Evolutionary conservation across 495 filamentous ascomycete genomes (phyloP).

Genomic region (Neurospora tetraspora): DNA sequence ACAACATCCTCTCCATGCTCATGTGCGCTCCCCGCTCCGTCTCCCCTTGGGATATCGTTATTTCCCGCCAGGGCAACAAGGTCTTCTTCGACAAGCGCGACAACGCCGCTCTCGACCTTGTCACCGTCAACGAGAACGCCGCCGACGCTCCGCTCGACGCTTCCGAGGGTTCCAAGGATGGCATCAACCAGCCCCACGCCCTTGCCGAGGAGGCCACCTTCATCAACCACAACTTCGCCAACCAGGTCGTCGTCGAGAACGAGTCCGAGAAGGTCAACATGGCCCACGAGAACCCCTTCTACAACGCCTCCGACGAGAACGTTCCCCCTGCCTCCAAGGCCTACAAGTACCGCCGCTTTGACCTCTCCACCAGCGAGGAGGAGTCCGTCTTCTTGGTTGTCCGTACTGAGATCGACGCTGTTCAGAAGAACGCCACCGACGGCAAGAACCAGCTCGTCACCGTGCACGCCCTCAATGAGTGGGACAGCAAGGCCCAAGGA

Average conservation of each 20-base stretch:
- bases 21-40: constrained; percentile 95
- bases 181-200: constrained; percentile 82
- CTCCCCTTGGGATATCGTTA: constrained; percentile 96
- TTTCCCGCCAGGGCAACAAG: constrained; percentile 83
- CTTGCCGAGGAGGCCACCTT: constrained; percentile 94
- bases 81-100: constrained; percentile 98
- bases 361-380: constrained; percentile 85
- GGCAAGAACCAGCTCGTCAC: constrained; percentile 83
- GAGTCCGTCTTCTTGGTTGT: constrained; percentile 87
- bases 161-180: constrained; percentile 85
- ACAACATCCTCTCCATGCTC: constrained; percentile 95
- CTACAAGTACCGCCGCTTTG: constrained; percentile 96
- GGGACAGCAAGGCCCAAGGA: constrained; percentile 93
- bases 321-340: constrained; percentile 90
- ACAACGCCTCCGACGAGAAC: constrained; percentile 84
- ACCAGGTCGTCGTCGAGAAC: constrained; percentile 82
- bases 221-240: constrained; percentile 98
- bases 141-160: constrained; percentile 86
- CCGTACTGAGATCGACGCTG: constrained; percentile 90
- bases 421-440: constrained; percentile 83
- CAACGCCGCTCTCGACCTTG: constrained; percentile 84
- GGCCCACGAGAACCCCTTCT: constrained; percentile 89
- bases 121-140: constrained; percentile 99
- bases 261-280: constrained; percentile 68
- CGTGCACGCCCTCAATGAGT: constrained; percentile 96